Evolutionary conservation across 2,329 filamentous ascomycete genomes (phyloP).

Genomic region (Aschersonia sp.): DNA sequence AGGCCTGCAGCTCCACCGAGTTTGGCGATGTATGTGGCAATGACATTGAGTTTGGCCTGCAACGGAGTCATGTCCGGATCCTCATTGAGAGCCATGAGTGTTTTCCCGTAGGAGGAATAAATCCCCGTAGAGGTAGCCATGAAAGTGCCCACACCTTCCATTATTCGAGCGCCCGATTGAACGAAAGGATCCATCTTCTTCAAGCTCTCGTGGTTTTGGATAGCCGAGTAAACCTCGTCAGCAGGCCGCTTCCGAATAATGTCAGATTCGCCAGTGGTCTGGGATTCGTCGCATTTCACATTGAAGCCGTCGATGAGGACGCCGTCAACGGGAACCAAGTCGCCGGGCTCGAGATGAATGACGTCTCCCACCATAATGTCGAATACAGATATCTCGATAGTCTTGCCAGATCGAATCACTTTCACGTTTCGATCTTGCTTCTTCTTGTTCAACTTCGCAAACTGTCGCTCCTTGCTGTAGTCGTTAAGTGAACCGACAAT

Average conservation of each 20-base stretch:
- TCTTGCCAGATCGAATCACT: constrained; percentile 55
- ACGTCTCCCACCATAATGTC: constrained; percentile 58
- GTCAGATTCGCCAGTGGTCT: constrained; percentile 67
- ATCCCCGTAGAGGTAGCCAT: constrained; percentile 60
- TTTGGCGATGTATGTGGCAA: constrained; percentile 67
- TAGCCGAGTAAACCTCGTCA: constrained; percentile 55
- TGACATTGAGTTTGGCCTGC: constrained; percentile 59
- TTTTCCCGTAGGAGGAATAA: constrained; percentile 62
- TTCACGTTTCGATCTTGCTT: constrained; percentile 65
- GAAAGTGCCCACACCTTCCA: constrained; percentile 63
- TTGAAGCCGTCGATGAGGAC: constrained; percentile 59
- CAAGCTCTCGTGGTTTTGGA: constrained; percentile 48
- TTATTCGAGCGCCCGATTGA: constrained; percentile 67
- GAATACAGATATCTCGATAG: constrained; percentile 53
- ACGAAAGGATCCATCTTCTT: constrained; percentile 74
- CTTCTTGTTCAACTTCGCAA: constrained; percentile 64
- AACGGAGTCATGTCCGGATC: constrained; percentile 63
- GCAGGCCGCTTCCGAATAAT: constrained; percentile 53
- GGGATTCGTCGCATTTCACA: constrained; percentile 64
- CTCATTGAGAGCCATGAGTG: constrained; percentile 58
- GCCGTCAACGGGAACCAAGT: constrained; percentile 61
- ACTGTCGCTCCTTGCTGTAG: constrained; percentile 68
- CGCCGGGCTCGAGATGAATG: constrained; percentile 58
- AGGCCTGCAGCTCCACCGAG: constrained; percentile 64
- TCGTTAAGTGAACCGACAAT: constrained; percentile 65